Evolutionary conservation across 78 protist species (phyloP).

Genomic region (Dictyostelium purpureum): DNA sequence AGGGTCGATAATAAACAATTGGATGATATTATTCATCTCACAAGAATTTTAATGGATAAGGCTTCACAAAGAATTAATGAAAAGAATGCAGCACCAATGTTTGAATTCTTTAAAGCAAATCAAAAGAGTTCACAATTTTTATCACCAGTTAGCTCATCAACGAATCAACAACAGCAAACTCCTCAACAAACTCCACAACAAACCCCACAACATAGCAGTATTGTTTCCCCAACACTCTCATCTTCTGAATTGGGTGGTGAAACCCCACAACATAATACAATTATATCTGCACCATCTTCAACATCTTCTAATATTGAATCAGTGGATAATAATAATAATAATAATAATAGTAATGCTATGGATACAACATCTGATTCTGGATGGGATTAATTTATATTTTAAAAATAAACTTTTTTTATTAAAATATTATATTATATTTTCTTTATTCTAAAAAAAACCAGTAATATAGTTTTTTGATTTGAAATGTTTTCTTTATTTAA

Average conservation of each 20-base stretch:
- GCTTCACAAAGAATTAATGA: conserved; percentile 6
- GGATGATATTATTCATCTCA: conserved; percentile 1
- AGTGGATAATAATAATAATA: neutral
- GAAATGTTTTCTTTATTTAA: too few relatives aligned
- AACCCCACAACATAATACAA: too few relatives aligned
- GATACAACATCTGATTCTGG: neutral
- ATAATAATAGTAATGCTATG: neutral
- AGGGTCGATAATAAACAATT: neutral
- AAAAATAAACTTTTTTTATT: too few relatives aligned
- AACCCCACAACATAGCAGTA: neutral
- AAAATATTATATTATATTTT: too few relatives aligned
- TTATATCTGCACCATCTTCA: neutral
- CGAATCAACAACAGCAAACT: neutral
- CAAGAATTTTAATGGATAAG: neutral
- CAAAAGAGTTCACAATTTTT: conserved; percentile 3
- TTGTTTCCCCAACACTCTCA: conserved; percentile 2
- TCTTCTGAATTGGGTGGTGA: neutral
- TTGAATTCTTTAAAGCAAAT: neutral
- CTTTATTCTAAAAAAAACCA: too few relatives aligned
- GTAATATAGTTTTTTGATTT: too few relatives aligned
- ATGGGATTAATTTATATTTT: conserved; percentile 23
- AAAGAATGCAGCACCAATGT: neutral
- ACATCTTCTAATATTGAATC: neutral
- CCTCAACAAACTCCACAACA: neutral
- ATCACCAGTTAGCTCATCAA: neutral